These are phyloP conservation scores for Zoysia pacifica DNA, from an alignment of 176 grass and related monocot species.

Conservation along the genomic window DNA sequence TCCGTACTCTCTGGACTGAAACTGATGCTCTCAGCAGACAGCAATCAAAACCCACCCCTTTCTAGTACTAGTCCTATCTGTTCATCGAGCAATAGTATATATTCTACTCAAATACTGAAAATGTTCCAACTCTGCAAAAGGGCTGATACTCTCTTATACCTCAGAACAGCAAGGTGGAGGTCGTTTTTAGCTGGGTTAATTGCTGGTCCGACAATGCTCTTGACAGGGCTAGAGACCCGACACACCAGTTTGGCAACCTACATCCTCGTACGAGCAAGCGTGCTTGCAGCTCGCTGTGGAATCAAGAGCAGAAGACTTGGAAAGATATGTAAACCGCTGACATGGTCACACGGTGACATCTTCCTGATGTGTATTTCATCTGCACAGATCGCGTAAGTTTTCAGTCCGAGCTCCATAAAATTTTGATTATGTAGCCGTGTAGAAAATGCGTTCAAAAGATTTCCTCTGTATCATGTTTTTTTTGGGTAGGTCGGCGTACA, in stretches of 20 bases:
- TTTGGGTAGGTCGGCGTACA: constrained; percentile 70
- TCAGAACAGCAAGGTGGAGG: constrained; percentile 86
- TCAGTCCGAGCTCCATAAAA: background rate
- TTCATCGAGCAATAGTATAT: too few species aligned
- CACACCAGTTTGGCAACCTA: constrained; percentile 95
- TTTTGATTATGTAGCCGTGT: constrained; percentile 1
- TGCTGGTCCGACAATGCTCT: constrained; percentile 84
- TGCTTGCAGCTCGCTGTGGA: constrained; percentile 89
- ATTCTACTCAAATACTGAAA: too few species aligned
- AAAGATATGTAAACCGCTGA: constrained; percentile 83
- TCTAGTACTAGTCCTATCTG: too few species aligned
- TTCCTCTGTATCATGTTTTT: background rate
- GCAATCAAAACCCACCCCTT: too few species aligned
- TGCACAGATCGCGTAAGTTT: constrained; percentile 87
- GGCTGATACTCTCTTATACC: constrained; percentile 22
- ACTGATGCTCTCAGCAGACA: background rate
- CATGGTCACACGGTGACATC: constrained; percentile 92
- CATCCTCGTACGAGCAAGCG: constrained; percentile 83
- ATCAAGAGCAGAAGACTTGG: constrained; percentile 90
- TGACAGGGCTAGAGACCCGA: constrained; percentile 29
- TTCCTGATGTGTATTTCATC: constrained; percentile 97
- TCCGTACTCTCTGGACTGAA: constrained; percentile 15
- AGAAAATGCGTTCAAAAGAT: background rate
- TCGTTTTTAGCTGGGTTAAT: constrained; percentile 69
- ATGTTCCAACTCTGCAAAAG: background rate